Percentiles rank a stretch among this genome's conserved stretches.
phyloP scores from a whole-genome alignment of 352 stramenopile species.

The Phytophthora pisi region DNA sequence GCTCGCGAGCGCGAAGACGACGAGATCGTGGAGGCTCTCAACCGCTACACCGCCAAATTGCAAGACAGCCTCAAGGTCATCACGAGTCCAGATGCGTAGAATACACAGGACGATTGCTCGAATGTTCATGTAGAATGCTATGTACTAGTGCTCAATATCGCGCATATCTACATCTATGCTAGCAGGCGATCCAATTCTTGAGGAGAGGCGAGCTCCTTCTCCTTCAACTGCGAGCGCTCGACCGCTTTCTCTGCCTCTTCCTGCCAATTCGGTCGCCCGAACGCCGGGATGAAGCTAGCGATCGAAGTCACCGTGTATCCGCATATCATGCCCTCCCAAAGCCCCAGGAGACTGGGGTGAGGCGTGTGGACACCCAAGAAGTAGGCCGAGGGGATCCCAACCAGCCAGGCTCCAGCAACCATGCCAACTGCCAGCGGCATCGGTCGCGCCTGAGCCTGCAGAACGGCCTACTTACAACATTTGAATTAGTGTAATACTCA shows the following conservation, averaged over 20 bases:
- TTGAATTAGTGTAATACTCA: background rate
- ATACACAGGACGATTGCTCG: background rate
- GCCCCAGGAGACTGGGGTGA: slow-evolving; percentile 52
- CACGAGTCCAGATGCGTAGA: slow-evolving; percentile 78
- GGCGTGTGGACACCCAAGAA: slow-evolving; percentile 51
- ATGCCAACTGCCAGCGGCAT: slow-evolving; percentile 63
- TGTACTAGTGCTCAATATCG: background rate
- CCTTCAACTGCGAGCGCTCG: slow-evolving; percentile 48
- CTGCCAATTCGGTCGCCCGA: slow-evolving; percentile 66
- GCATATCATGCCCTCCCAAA: slow-evolving; percentile 69
- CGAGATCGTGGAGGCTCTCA: slow-evolving; percentile 94
- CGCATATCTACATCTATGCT: background rate
- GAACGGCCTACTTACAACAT: slow-evolving; percentile 47
- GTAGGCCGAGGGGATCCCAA: slow-evolving; percentile 77
- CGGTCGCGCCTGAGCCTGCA: slow-evolving; percentile 69
- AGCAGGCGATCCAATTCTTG: slow-evolving; percentile 37
- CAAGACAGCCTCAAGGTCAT: slow-evolving; percentile 94
- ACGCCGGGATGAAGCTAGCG: slow-evolving; percentile 65
- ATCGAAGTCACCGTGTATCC: slow-evolving; percentile 75
- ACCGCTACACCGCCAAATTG: slow-evolving; percentile 93
- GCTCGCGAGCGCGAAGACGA: slow-evolving; percentile 92
- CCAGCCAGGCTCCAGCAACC: slow-evolving; percentile 66
- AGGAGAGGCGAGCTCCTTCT: slow-evolving; percentile 26
- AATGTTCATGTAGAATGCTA: background rate
- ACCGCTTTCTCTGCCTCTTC: slow-evolving; percentile 54